Evolutionary conservation across 768 basidiomycete species (phyloP).

Genomic region (Boletus eberwhitei): DNA sequence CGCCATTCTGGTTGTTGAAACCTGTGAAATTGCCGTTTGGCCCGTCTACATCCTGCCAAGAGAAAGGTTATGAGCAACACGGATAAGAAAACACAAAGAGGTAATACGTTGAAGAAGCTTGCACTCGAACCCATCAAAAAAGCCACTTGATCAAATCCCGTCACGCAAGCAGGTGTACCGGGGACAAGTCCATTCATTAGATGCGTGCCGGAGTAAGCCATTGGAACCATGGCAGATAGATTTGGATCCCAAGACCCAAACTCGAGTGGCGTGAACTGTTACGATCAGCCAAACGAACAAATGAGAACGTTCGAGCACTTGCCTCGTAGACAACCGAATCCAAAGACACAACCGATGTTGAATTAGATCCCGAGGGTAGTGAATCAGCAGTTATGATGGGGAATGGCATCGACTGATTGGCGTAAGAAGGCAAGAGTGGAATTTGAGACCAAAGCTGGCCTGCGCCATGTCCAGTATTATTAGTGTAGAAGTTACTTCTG

Average conservation of each 20-base stretch:
- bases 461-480: slow-evolving; percentile 62
- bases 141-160: slow-evolving; percentile 69
- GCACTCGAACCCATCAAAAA: slow-evolving; percentile 78
- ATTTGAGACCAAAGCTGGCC: slow-evolving; percentile 67
- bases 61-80: not conserved
- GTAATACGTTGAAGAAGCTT: slow-evolving; percentile 57
- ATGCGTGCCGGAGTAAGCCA: slow-evolving; percentile 61
- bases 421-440: slow-evolving; percentile 48
- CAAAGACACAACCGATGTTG: slow-evolving; percentile 38
- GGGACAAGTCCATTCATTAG: slow-evolving; percentile 53
- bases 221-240: slow-evolving; percentile 66
- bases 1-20: slow-evolving; percentile 10
- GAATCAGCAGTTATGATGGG: slow-evolving; percentile 65
- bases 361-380: slow-evolving; percentile 42
- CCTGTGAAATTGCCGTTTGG: slow-evolving; percentile 35
- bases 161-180: slow-evolving; percentile 59
- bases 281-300: not conserved
- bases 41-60: slow-evolving; percentile 49
- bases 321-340: slow-evolving; percentile 60
- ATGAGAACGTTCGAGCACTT: slow-evolving; percentile 14
- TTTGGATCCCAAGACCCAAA: slow-evolving; percentile 73
- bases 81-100: not conserved
- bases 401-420: slow-evolving; percentile 52
- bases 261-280: slow-evolving; percentile 59
- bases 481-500: slow-evolving; percentile 55